phyloP scores from a whole-genome alignment of 805 yeast species.

The Metschnikowia santaceciliae region DNA sequence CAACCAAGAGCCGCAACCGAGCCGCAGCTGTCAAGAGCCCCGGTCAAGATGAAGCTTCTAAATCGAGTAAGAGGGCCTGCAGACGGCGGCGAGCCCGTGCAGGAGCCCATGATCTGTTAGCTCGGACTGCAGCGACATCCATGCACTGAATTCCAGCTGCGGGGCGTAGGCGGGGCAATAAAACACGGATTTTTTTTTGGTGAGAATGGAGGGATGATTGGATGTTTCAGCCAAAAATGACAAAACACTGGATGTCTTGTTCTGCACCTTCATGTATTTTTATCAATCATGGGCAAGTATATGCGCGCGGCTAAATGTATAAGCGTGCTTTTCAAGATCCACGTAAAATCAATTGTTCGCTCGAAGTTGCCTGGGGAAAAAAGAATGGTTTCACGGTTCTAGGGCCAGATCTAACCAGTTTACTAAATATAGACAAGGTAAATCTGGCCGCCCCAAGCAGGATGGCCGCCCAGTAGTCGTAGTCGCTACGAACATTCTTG shows the following conservation, averaged over 20 bases:
- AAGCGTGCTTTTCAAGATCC: neutral
- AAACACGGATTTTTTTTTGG: too few species aligned
- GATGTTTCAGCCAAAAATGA: neutral
- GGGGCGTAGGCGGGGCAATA: too few species aligned
- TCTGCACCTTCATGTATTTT: neutral
- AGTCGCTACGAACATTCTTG: too few species aligned
- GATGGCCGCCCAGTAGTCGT: too few species aligned
- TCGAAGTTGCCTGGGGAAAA: neutral
- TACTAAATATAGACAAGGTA: too few species aligned
- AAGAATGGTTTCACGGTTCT: neutral
- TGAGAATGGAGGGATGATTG: too few species aligned
- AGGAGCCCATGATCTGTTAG: neutral
- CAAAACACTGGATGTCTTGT: neutral
- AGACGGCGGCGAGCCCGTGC: neutral
- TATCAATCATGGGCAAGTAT: neutral
- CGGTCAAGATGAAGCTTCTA: conserved; percentile 1
- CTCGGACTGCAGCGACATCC: neutral
- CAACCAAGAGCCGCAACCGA: neutral
- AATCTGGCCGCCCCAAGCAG: too few species aligned
- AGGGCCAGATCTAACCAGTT: too few species aligned
- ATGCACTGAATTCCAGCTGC: neutral
- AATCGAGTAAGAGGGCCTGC: conserved; percentile 2
- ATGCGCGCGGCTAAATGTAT: neutral
- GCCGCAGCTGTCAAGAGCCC: conserved; percentile 3
- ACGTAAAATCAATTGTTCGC: neutral